A percentile compares a stretch with the other conserved stretches of the same genome.
Evolutionary conservation across 441 rosid genomes (phyloP).

Genomic region (Melastoma candidum): DNA sequence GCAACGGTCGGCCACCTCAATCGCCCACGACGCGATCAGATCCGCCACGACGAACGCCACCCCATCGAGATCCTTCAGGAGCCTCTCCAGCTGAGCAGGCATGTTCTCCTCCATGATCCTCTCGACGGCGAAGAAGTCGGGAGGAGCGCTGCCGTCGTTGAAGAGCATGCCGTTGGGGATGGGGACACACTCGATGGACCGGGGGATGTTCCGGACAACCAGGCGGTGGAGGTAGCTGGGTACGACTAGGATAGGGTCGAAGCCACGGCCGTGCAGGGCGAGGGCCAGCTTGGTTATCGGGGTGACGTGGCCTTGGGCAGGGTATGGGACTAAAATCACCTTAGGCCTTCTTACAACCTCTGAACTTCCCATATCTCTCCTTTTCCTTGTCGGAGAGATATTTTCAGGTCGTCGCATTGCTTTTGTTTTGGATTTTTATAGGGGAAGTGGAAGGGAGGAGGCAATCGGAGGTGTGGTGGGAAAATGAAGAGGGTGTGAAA

Average conservation of each 20-base stretch:
- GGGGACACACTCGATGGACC: conserved; percentile 21
- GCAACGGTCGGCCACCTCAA: conserved; percentile 41
- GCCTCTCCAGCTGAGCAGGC: conserved; percentile 46
- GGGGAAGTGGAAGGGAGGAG: too few species aligned
- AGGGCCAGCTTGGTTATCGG: conserved; percentile 65
- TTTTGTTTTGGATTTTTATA: too few species aligned
- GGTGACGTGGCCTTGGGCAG: conserved; percentile 83
- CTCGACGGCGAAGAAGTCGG: conserved; percentile 60
- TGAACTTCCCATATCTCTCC: conserved; percentile 11
- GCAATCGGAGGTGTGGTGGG: too few species aligned
- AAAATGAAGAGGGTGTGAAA: too few species aligned
- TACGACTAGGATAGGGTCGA: conserved; percentile 35
- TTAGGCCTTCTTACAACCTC: conserved; percentile 23
- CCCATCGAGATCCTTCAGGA: conserved; percentile 16
- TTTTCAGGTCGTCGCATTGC: too few species aligned
- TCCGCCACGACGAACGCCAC: conserved; percentile 54
- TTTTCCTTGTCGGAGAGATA: too few species aligned
- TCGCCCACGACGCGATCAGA: conserved; percentile 57
- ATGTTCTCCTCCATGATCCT: conserved; percentile 42
- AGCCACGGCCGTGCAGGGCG: conserved; percentile 30
- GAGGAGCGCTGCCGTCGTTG: conserved; percentile 11
- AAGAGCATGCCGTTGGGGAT: conserved; percentile 35
- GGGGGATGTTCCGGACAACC: conserved; percentile 12
- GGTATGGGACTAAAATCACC: conserved; percentile 62
- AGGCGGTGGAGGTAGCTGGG: conserved; percentile 51